Evolutionary conservation across 257 asterid genomes (phyloP).

Genomic region (Nicotiana tomentosiformis): DNA sequence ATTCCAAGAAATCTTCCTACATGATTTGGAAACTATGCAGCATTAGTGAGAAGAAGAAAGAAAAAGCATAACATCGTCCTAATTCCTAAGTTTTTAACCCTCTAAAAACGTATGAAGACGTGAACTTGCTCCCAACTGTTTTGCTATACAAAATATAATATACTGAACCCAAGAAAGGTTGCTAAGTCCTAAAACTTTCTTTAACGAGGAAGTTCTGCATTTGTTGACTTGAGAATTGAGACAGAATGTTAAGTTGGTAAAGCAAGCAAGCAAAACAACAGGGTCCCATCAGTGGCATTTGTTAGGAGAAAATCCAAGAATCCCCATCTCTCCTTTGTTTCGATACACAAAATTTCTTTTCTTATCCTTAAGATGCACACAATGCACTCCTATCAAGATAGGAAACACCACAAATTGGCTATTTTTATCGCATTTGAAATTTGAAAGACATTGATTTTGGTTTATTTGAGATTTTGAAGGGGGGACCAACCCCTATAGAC

Average conservation of each 20-base stretch:
- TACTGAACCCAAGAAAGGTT: not conserved
- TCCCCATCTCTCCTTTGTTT: slow-evolving; percentile 27
- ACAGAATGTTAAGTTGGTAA: slow-evolving; percentile 1
- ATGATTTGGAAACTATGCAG: not conserved
- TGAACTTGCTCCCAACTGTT: not conserved
- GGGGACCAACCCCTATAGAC: slow-evolving; percentile 51
- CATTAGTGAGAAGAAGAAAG: not conserved
- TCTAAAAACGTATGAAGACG: not conserved
- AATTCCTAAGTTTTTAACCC: not conserved
- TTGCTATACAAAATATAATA: not conserved
- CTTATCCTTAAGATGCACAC: not conserved
- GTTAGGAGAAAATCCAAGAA: slow-evolving; percentile 30
- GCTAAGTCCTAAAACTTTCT: not conserved
- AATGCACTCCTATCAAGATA: slow-evolving; percentile 14
- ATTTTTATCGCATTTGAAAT: not conserved
- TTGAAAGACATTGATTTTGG: slow-evolving; percentile 9
- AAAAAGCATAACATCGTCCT: not conserved
- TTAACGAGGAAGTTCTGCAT: not conserved
- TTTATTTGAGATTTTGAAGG: slow-evolving; percentile 20
- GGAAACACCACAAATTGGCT: slow-evolving; percentile 27
- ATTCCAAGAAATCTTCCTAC: not conserved
- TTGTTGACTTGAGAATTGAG: not conserved
- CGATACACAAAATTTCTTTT: not conserved
- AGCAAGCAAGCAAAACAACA: slow-evolving; percentile 23
- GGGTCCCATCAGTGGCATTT: slow-evolving; percentile 35